Percentiles rank a stretch among this genome's conserved stretches.
These are phyloP conservation scores for Boechera stricta DNA, from an alignment of 345 rosid species.

Conservation along the genomic window DNA sequence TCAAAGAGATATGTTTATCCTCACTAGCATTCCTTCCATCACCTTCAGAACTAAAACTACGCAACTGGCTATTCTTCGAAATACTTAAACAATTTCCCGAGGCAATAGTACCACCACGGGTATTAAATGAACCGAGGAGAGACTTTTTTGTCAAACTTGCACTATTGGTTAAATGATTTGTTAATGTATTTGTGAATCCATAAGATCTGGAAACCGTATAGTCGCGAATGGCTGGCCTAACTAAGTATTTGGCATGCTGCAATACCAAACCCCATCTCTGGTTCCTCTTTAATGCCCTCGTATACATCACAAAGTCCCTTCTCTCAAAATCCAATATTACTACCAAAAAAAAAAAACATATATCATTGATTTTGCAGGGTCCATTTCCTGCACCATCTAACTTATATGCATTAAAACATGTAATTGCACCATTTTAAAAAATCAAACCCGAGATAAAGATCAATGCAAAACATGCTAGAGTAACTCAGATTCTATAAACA, in stretches of 20 bases:
- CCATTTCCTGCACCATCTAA: conserved; percentile 15
- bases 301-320: conserved; percentile 62
- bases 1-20: conserved; percentile 60
- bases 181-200: conserved; percentile 34
- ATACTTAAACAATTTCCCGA: conserved; percentile 35
- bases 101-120: conserved; percentile 33
- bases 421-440: background rate
- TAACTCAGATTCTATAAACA: conserved; percentile 5
- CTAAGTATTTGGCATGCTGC: conserved; percentile 53
- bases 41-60: conserved; percentile 78
- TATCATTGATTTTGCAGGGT: conserved; percentile 16
- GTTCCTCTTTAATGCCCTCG: conserved; percentile 63
- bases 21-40: conserved; percentile 86
- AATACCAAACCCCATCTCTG: conserved; percentile 66
- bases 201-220: conserved; percentile 47
- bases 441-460: background rate
- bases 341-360: conserved; percentile 5
- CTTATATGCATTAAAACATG: conserved; percentile 6
- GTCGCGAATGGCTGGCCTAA: conserved; percentile 49
- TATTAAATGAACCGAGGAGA: conserved; percentile 45
- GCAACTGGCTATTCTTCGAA: conserved; percentile 50
- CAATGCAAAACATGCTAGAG: conserved; percentile 16
- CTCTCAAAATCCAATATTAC: conserved; percentile 36
- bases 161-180: conserved; percentile 38
- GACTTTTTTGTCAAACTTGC: conserved; percentile 50